Conservation (phyloP, 2,329 filamentous ascomycete genomes). For the Alternaria alternata region DNA sequence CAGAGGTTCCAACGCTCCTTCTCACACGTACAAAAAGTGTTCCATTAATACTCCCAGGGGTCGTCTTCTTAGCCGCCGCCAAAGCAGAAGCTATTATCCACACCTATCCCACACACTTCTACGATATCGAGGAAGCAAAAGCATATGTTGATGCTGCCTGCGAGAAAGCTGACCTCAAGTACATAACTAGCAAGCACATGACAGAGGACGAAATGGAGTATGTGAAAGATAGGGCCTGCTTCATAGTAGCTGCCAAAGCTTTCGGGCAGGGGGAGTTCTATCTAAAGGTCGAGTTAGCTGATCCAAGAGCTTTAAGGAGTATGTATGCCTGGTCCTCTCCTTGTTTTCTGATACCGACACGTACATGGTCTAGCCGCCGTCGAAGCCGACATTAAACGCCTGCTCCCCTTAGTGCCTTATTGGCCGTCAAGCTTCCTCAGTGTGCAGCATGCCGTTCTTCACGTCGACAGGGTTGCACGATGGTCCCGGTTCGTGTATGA, state of each 20-base stretch:
- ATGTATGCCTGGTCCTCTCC: background rate
- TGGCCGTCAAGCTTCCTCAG: background rate
- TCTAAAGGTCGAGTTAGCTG: slow-evolving; percentile 3
- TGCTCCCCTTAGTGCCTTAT: background rate
- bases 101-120: slow-evolving; percentile 14
- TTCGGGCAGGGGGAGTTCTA: slow-evolving; percentile 19
- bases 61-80: background rate
- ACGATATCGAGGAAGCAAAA: slow-evolving; percentile 16
- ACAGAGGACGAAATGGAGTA: background rate
- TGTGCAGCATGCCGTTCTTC: background rate
- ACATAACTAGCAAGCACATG: background rate
- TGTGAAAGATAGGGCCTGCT: slow-evolving; percentile 14
- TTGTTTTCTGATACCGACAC: background rate
- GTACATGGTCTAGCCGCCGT: background rate
- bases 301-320: slow-evolving; percentile 5
- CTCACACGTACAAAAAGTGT: background rate
- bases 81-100: background rate
- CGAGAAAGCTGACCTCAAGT: background rate
- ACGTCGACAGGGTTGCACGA: background rate
- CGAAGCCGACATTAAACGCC: background rate
- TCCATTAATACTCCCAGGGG: background rate
- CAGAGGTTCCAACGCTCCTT: background rate
- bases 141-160: slow-evolving; percentile 2
- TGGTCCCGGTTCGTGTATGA: background rate
- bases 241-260: slow-evolving; percentile 17